phyloP scores from a whole-genome alignment of 176 grass and related monocot species.

The Raddia distichophylla region DNA sequence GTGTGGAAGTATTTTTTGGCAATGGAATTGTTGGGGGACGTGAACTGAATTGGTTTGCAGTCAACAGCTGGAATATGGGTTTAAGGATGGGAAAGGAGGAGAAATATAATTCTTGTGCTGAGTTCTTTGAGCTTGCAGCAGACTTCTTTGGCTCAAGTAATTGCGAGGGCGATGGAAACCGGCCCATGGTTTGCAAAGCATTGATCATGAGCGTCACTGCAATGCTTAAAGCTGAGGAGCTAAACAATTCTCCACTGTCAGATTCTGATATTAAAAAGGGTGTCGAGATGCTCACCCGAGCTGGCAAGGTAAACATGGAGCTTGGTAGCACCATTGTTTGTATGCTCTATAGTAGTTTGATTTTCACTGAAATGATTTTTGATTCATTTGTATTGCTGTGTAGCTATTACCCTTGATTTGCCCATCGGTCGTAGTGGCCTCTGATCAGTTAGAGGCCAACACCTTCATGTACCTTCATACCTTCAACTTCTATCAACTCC shows the following conservation, averaged over 20 bases:
- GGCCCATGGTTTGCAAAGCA: conserved; percentile 62
- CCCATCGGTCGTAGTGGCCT: conserved; percentile 37
- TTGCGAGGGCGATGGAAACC: conserved; percentile 52
- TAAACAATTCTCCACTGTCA: conserved; percentile 53
- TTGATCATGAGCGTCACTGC: conserved; percentile 72
- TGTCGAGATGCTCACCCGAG: conserved; percentile 78
- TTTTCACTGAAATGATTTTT: conserved; percentile 42
- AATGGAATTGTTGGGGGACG: conserved; percentile 60
- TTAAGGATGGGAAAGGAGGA: conserved; percentile 53
- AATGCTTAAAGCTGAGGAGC: conserved; percentile 64
- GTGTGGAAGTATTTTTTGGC: conserved; percentile 67
- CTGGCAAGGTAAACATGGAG: conserved; percentile 74
- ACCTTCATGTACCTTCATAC: conserved; percentile 64
- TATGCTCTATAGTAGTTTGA: conserved; percentile 14
- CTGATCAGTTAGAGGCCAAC: conserved; percentile 53
- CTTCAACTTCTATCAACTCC: conserved; percentile 66
- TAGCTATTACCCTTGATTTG: conserved; percentile 63
- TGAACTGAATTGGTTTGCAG: conserved; percentile 86
- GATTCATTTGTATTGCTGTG: conserved; percentile 34
- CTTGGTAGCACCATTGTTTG: conserved; percentile 31
- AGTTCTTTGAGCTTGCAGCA: conserved; percentile 82
- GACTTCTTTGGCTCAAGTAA: conserved; percentile 56
- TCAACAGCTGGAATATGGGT: conserved; percentile 71
- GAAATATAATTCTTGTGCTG: conserved; percentile 58
- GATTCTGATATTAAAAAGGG: conserved; percentile 80